Evolutionary conservation across 176 grass and related monocot genomes (phyloP), one percentile per base, ranked within the genome.

Genomic region (Phoenix dactylifera): DNA sequence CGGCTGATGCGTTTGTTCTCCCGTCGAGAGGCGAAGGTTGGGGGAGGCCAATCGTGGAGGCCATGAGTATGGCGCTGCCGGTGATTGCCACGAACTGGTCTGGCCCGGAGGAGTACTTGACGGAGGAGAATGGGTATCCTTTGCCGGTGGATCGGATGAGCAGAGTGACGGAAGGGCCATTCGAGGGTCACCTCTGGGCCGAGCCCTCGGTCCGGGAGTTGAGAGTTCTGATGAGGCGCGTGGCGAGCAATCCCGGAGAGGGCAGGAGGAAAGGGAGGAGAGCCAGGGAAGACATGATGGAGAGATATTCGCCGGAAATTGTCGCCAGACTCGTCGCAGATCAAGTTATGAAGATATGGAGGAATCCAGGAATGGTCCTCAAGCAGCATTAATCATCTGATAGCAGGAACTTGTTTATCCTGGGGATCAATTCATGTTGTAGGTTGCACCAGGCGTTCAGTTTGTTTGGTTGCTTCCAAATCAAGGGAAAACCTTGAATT

Each of bases 61-160:
- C 77, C 29, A 89, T 89, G 86, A 69, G 80, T 49, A 89, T 89
- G 86, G 76, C 75, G 54, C 25, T 84, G 49, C 86, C 86, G 0
- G 80, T 84, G 73, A 81, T 89, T 49, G 80, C 73, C 24, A 89
- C 80, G 0, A 84, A 84, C 39, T 89, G 86, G 86, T 89, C 86
- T 4, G 86, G 80, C 15, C 77, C 86, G 53, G 84, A 74, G 0
- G 86, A 89, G 58, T 84, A 89, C 54, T 56, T 89, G 52, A 89
- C 70, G 10, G 70, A 74, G 67, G 77, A 89, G 57, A 89, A 89
- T 16, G 80, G 80, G 18, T 89, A 89, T 57, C 86, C 80, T 60
- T 28, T 89, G 57, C 29, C 65, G 0, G 24, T 89, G 35, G 80
- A 74, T 19, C 44, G 52, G 52, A 74, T 81, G 65, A 26, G 15